Base-by-base conservation (phyloP, 148 eudicot genomes). In the Spergularia marina region DNA sequence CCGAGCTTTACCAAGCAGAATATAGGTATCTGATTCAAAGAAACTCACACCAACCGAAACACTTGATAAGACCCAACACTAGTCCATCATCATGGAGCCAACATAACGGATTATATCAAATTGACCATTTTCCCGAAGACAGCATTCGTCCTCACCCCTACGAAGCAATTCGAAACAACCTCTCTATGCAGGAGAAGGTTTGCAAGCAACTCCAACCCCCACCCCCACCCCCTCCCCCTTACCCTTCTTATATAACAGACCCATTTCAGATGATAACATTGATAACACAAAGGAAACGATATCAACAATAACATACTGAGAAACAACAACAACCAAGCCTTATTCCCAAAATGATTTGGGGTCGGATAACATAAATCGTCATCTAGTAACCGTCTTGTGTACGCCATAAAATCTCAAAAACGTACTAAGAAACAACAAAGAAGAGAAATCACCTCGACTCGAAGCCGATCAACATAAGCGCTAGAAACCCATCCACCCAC, bases 401-500 rank as follows among this genome's bases (percentile, higher is more conserved):
- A 1, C 25, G 25, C 25, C 25, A 23, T 23, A 23, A 23, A 23
- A 23, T 23, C 1, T 23, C 0, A 23, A 23, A 23, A 23, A 23
- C 25, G 25, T 23, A 23, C 25, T 23, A 23, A 23, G 15, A 21
- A 6, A 41, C 55, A 69, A 53, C 39, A 64, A 34, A 12, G 11
- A 3, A 10, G 59, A 15, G 21, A 16, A 72, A 65, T 67, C 41
- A 91, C 99, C 94, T 92, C 89, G 36, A 96, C 98, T 70, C 87
- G 90, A 75, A 96, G 82, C 40, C 98, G 91, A 82, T 96, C 99
- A 75, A 84, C 85, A 84, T 86, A 96, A 18, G 92, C 91, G 55
- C 87, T 85, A 12, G 99, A 91, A 49, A 96, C 87, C 98, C 98
- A 96, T 53, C 83, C 84, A 57, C 88, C 91, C 61, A 95, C 91